Percentiles rank a stretch among this genome's conserved stretches.
These are phyloP conservation scores for Oehlia diaphana DNA, from an alignment of 192 early-diverging fungal genomes.

Conservation along the genomic window DNA sequence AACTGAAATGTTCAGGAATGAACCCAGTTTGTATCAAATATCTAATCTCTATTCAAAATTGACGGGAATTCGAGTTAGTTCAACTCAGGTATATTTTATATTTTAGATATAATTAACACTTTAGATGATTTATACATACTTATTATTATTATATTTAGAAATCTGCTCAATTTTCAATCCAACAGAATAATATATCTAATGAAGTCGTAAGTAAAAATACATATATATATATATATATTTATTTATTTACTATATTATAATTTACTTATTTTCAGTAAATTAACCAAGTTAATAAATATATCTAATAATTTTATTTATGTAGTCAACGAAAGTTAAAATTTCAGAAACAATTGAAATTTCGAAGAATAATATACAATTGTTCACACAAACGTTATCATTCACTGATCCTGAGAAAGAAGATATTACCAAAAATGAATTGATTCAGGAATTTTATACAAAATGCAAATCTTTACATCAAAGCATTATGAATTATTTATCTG, in stretches of 20 bases:
- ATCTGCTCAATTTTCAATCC: neutral
- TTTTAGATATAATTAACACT: too few relatives aligned
- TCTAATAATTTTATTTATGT: neutral
- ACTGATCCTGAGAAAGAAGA: slow-evolving; percentile 55
- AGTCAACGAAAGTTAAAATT: slow-evolving; percentile 14
- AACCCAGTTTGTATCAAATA: slow-evolving; percentile 17
- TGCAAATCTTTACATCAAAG: slow-evolving; percentile 44
- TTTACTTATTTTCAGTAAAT: neutral
- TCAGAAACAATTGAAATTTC: slow-evolving; percentile 51
- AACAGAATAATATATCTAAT: neutral
- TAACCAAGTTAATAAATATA: neutral
- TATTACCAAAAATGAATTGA: slow-evolving; percentile 53
- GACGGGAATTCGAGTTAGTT: neutral
- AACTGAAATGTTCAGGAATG: slow-evolving; percentile 8
- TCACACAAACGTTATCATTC: slow-evolving; percentile 52
- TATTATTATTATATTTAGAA: neutral
- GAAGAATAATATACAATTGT: slow-evolving; percentile 52
- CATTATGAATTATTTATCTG: slow-evolving; percentile 44
- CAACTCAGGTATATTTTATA: neutral
- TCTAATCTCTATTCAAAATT: slow-evolving; percentile 6
- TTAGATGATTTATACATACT: too few relatives aligned
- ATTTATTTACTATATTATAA: neutral
- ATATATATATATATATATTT: neutral
- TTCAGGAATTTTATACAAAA: slow-evolving; percentile 59
- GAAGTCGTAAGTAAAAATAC: neutral